Percentiles rank a stretch among this genome's conserved stretches.
Evolutionary conservation across 2,329 filamentous ascomycete genomes (phyloP).

Genomic region (Ceratocystis alfenasii): DNA sequence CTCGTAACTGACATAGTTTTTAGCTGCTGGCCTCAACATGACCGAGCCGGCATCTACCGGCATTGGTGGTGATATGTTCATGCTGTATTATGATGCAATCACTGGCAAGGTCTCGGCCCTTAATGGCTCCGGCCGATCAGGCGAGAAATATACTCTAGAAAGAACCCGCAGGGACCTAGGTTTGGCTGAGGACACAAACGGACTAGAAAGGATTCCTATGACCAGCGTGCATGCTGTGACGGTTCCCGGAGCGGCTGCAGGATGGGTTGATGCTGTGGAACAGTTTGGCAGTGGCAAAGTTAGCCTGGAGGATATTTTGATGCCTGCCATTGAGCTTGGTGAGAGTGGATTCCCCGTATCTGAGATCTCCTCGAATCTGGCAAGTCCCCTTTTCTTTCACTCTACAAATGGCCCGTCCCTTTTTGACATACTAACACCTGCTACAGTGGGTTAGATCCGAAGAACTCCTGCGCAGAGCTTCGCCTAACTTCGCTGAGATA

Average conservation of each 20-base stretch:
- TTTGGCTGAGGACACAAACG: constrained; percentile 45
- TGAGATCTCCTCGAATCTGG: constrained; percentile 58
- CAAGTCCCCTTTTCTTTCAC: constrained; percentile 34
- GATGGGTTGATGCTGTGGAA: constrained; percentile 83
- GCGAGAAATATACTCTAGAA: constrained; percentile 56
- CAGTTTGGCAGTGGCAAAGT: constrained; percentile 82
- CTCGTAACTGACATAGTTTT: not conserved
- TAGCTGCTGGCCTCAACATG: constrained; percentile 81
- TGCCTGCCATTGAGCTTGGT: constrained; percentile 70
- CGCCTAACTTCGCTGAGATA: constrained; percentile 78
- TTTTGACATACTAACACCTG: constrained; percentile 9
- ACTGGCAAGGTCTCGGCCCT: constrained; percentile 71
- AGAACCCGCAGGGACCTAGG: constrained; percentile 57
- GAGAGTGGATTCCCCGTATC: constrained; percentile 86
- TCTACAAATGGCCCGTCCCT: not conserved
- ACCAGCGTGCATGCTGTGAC: constrained; percentile 69
- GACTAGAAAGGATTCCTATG: constrained; percentile 54
- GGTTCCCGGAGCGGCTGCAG: constrained; percentile 79
- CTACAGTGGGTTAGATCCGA: constrained; percentile 61
- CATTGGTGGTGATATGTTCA: constrained; percentile 96
- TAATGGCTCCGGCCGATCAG: constrained; percentile 85
- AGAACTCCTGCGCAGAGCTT: constrained; percentile 52
- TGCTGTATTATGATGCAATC: constrained; percentile 77
- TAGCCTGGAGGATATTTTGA: constrained; percentile 61
- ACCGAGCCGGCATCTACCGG: constrained; percentile 89